Evolutionary conservation across 805 yeast species (phyloP).

Genomic region (Suhomyces sp.): DNA sequence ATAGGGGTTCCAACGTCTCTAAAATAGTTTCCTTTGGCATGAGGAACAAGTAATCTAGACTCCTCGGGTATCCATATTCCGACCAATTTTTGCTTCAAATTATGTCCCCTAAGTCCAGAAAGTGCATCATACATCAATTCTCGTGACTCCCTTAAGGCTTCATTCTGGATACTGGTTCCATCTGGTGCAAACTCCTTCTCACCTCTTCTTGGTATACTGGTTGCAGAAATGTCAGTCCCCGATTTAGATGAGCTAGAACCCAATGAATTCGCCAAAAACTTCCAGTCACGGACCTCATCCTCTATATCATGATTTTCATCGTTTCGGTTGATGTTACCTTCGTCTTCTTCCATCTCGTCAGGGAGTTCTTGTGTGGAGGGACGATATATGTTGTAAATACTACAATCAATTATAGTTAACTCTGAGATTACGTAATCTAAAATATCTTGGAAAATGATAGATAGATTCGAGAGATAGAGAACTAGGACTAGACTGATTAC

Average conservation of each 20-base stretch:
- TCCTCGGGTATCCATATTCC: constrained; percentile 46
- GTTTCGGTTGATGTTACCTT: constrained; percentile 7
- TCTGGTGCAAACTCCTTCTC: constrained; percentile 87
- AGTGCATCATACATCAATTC: constrained; percentile 74
- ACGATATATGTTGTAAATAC: background rate
- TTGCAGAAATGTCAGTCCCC: constrained; percentile 6
- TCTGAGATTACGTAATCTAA: background rate
- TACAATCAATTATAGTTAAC: constrained; percentile 1
- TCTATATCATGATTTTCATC: constrained; percentile 26
- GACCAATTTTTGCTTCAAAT: constrained; percentile 47
- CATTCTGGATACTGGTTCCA: constrained; percentile 56
- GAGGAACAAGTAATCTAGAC: constrained; percentile 31
- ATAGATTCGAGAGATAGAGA: too few relatives aligned
- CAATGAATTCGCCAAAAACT: constrained; percentile 18
- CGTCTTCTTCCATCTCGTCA: constrained; percentile 8
- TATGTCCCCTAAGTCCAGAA: constrained; percentile 46
- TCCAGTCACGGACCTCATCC: constrained; percentile 58
- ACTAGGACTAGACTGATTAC: too few relatives aligned
- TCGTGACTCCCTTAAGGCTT: constrained; percentile 52
- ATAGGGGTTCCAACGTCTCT: constrained; percentile 67
- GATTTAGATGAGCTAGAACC: constrained; percentile 8
- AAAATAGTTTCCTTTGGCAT: constrained; percentile 70
- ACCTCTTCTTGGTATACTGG: constrained; percentile 65
- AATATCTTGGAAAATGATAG: background rate
- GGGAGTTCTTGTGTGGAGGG: too few relatives aligned